These are phyloP conservation scores for Mortierella sp. DNA, from an alignment of 371 early-diverging fungal species.

Conservation along the genomic window DNA sequence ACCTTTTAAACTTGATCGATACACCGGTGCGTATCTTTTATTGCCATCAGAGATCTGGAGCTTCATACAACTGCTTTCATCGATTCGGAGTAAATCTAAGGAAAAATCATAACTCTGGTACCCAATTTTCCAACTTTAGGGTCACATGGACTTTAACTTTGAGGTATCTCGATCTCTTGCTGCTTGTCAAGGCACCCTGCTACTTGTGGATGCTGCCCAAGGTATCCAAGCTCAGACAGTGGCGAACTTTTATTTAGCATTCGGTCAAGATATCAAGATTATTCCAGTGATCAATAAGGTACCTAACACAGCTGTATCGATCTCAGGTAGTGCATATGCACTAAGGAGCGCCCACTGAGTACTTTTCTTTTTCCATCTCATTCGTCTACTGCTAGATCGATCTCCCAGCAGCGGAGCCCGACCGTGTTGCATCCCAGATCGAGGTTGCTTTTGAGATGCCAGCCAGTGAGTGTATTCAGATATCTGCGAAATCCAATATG, in stretches of 20 bases:
- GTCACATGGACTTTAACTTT: slow-evolving; percentile 88
- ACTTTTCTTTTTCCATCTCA: too few relatives aligned
- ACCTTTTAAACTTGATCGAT: slow-evolving; percentile 90
- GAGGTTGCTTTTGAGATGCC: slow-evolving; percentile 90
- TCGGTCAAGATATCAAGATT: slow-evolving; percentile 86
- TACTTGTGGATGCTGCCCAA: slow-evolving; percentile 93
- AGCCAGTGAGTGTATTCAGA: slow-evolving; percentile 64
- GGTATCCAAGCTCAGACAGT: slow-evolving; percentile 97
- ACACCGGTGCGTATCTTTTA: slow-evolving; percentile 73
- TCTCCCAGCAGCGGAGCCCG: slow-evolving; percentile 91
- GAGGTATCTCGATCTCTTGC: slow-evolving; percentile 94
- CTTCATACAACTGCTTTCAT: not conserved
- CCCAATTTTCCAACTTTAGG: slow-evolving; percentile 51
- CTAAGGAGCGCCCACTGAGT: too few relatives aligned
- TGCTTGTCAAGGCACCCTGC: slow-evolving; percentile 90
- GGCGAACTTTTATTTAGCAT: slow-evolving; percentile 96
- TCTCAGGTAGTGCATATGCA: too few relatives aligned
- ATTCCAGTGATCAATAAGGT: slow-evolving; percentile 96
- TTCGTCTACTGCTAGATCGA: slow-evolving; percentile 74
- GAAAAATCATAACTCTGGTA: not conserved
- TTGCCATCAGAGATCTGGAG: not conserved
- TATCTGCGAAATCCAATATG: slow-evolving; percentile 93
- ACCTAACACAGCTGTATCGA: too few relatives aligned
- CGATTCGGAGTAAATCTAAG: not conserved
- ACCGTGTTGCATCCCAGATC: slow-evolving; percentile 82